Evolutionary conservation across 768 basidiomycete species (phyloP).

Genomic region (Suillus sp.): DNA sequence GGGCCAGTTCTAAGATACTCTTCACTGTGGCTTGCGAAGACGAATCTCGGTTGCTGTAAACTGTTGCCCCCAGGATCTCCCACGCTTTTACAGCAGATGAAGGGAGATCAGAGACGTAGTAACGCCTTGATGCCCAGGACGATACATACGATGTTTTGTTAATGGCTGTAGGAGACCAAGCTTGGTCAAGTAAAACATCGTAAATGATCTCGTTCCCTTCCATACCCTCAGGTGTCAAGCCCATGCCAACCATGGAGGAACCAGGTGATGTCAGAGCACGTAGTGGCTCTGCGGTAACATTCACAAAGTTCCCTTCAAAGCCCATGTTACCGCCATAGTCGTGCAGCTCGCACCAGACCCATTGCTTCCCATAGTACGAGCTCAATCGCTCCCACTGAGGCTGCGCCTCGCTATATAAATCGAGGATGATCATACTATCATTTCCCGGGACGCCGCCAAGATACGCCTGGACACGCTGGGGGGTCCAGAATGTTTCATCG

Average conservation of each 20-base stretch:
- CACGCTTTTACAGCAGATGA: conserved; percentile 35
- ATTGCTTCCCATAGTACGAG: conserved; percentile 41
- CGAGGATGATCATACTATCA: conserved; percentile 44
- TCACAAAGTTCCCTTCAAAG: conserved; percentile 39
- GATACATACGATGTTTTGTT: conserved; percentile 34
- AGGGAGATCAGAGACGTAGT: conserved; percentile 31
- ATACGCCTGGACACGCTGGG: conserved; percentile 42
- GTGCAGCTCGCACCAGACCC: conserved; percentile 47
- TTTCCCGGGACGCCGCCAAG: conserved; percentile 39
- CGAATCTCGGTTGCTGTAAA: conserved; percentile 41
- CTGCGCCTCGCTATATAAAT: conserved; percentile 41
- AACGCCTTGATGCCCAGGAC: conserved; percentile 40
- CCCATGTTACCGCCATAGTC: conserved; percentile 43
- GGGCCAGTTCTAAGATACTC: conserved; percentile 40
- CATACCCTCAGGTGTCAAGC: conserved; percentile 41
- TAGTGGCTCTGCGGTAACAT: conserved; percentile 35
- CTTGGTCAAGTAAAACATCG: conserved; percentile 43
- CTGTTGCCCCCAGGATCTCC: conserved; percentile 38
- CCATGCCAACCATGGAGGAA: conserved; percentile 41
- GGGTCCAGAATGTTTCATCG: conserved; percentile 39
- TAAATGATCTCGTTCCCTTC: conserved; percentile 49
- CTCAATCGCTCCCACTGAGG: conserved; percentile 45
- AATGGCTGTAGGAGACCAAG: conserved; percentile 39
- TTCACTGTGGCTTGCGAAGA: conserved; percentile 37
- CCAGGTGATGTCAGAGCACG: conserved; percentile 32